Percentiles rank a stretch among this genome's conserved stretches.
phyloP scores from a whole-genome alignment of 352 stramenopile species.

The Phytophthora palmivora region DNA sequence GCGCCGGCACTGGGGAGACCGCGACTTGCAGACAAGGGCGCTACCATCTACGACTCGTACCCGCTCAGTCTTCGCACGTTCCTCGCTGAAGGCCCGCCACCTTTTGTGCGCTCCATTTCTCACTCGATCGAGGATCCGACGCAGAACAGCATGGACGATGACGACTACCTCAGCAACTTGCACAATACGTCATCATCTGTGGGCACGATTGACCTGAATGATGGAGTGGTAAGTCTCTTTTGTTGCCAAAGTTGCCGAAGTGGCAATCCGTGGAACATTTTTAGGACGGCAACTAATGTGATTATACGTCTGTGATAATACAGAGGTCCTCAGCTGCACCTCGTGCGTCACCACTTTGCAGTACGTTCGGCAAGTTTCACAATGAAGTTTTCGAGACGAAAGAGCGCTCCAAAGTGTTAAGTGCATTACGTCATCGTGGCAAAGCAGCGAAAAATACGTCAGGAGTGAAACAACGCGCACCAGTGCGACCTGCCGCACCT shows the following conservation, averaged over 20 bases:
- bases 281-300: not conserved
- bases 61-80: conserved; percentile 56
- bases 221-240: conserved; percentile 24
- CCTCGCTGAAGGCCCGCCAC: conserved; percentile 21
- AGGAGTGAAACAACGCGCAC: conserved; percentile 24
- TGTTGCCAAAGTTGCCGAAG: conserved; percentile 9
- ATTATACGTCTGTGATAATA: conserved; percentile 9
- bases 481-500: conserved; percentile 20
- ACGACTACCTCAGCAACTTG: conserved; percentile 35
- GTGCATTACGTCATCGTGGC: conserved; percentile 72
- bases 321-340: conserved; percentile 15
- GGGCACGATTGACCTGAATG: conserved; percentile 28
- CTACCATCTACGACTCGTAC: conserved; percentile 78
- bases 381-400: conserved; percentile 82
- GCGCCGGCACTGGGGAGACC: conserved; percentile 14
- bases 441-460: conserved; percentile 41
- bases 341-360: conserved; percentile 44
- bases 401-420: conserved; percentile 77
- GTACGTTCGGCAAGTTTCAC: conserved; percentile 75
- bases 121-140: conserved; percentile 31
- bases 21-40: conserved; percentile 20
- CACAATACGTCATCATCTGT: conserved; percentile 40
- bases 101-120: conserved; percentile 38
- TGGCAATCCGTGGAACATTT: conserved; percentile 17
- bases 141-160: conserved; percentile 32